phyloP scores from a whole-genome alignment of 116 monocot species.

The Cymodocea nodosa region DNA sequence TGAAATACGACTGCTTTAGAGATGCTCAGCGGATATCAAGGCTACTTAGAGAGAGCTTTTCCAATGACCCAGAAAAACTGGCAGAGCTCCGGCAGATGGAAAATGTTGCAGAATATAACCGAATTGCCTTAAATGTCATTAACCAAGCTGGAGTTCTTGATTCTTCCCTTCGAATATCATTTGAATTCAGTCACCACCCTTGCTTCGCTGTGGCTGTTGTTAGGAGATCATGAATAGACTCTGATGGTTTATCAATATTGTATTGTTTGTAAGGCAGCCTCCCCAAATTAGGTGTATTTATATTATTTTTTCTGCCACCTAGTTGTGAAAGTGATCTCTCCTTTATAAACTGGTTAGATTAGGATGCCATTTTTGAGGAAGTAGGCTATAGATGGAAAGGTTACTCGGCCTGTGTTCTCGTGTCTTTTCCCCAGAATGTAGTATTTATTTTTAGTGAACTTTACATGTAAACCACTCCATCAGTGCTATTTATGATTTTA shows the following conservation, averaged over 20 bases:
- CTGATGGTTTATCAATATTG: slow-evolving; percentile 9
- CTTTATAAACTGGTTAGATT: no score
- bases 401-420: no score
- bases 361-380: no score
- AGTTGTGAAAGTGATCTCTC: no score
- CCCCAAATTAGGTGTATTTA: no score
- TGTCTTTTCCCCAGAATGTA: no score
- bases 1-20: slow-evolving; percentile 55
- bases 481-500: no score
- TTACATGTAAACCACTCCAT: no score
- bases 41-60: slow-evolving; percentile 52
- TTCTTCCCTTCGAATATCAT: slow-evolving; percentile 47
- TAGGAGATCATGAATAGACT: slow-evolving; percentile 46
- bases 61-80: slow-evolving; percentile 39
- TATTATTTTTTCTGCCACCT: no score
- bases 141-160: slow-evolving; percentile 42
- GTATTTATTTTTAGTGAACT: no score
- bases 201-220: slow-evolving; percentile 81
- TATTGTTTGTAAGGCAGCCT: background rate
- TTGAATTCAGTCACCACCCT: slow-evolving; percentile 76
- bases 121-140: slow-evolving; percentile 69
- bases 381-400: no score
- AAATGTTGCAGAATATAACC: slow-evolving; percentile 73
- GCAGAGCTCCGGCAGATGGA: slow-evolving; percentile 71
- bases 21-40: slow-evolving; percentile 58